phyloP scores from a whole-genome alignment of 2,329 filamentous ascomycete genomes.

The Penicillium sclerotigenum region DNA sequence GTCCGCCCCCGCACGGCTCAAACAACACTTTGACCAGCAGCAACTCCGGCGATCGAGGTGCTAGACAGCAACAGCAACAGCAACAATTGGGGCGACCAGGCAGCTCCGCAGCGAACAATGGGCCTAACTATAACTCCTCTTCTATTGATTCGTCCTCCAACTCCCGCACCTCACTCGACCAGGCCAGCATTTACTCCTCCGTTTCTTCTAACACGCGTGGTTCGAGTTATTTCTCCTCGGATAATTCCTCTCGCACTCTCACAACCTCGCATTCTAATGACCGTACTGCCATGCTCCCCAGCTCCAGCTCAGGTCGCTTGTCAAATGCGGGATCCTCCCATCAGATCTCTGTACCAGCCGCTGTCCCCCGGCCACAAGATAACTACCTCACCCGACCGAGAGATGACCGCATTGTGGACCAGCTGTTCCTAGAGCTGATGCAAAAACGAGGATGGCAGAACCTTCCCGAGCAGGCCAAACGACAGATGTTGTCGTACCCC shows the following conservation, averaged over 20 bases:
- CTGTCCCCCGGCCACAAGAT: constrained; percentile 31
- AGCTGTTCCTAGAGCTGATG: constrained; percentile 92
- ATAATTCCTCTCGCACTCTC: constrained; percentile 48
- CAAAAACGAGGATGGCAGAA: constrained; percentile 97
- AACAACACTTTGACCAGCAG: constrained; percentile 67
- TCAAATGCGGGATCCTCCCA: constrained; percentile 31
- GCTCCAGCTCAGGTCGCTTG: constrained; percentile 27
- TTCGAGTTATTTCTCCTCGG: constrained; percentile 56
- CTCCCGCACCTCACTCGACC: constrained; percentile 60
- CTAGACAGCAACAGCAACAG: constrained; percentile 68
- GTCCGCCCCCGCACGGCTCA: constrained; percentile 56
- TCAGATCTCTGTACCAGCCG: constrained; percentile 31
- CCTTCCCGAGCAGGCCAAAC: constrained; percentile 85
- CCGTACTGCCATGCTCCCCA: constrained; percentile 29
- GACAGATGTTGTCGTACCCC: constrained; percentile 95
- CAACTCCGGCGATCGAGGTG: constrained; percentile 63
- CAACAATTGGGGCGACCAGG: constrained; percentile 71
- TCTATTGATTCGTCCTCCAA: constrained; percentile 53
- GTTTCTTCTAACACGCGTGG: constrained; percentile 58
- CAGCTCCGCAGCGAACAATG: constrained; percentile 54
- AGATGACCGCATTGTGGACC: constrained; percentile 73
- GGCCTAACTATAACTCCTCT: constrained; percentile 57
- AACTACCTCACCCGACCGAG: constrained; percentile 43
- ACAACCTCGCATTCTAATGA: constrained; percentile 38
- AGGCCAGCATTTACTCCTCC: constrained; percentile 61